Percentiles rank a stretch among this genome's conserved stretches.
phyloP scores from a whole-genome alignment of 2,329 filamentous ascomycete genomes.

The Colletotrichum sp. region DNA sequence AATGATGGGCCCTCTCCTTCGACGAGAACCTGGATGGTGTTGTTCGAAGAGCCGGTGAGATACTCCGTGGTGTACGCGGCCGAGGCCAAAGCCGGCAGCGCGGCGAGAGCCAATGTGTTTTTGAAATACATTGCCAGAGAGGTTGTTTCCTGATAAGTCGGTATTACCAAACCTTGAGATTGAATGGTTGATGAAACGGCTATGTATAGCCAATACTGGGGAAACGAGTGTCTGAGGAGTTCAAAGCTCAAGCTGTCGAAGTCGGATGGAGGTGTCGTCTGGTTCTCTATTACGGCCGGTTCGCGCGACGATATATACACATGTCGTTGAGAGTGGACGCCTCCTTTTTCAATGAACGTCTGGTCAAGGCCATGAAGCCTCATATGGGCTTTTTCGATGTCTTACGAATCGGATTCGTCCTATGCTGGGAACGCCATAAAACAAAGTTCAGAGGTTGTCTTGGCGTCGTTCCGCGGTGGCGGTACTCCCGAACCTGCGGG shows the following conservation, averaged over 20 bases:
- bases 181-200: not conserved
- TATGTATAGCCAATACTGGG: not conserved
- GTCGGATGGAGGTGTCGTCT: not conserved
- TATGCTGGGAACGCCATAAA: not conserved
- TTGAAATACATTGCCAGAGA: not conserved
- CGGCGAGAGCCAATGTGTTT: not conserved
- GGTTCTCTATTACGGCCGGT: accelerated
- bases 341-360: not conserved
- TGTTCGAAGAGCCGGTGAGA: not conserved
- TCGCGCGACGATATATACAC: not conserved
- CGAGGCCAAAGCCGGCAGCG: not conserved
- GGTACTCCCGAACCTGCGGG: not conserved
- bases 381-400: not conserved
- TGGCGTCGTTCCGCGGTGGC: not conserved
- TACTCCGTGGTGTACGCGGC: not conserved
- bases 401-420: not conserved
- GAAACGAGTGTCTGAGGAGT: not conserved
- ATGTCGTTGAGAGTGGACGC: not conserved
- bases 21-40: not conserved
- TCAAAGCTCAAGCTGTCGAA: not conserved
- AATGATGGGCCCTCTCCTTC: not conserved
- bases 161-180: not conserved
- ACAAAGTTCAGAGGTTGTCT: not conserved
- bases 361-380: not conserved
- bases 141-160: accelerated